phyloP scores from a whole-genome alignment of 1,284 basidiomycete species.

The Cutaneotrichosporon daszewskae region DNA sequence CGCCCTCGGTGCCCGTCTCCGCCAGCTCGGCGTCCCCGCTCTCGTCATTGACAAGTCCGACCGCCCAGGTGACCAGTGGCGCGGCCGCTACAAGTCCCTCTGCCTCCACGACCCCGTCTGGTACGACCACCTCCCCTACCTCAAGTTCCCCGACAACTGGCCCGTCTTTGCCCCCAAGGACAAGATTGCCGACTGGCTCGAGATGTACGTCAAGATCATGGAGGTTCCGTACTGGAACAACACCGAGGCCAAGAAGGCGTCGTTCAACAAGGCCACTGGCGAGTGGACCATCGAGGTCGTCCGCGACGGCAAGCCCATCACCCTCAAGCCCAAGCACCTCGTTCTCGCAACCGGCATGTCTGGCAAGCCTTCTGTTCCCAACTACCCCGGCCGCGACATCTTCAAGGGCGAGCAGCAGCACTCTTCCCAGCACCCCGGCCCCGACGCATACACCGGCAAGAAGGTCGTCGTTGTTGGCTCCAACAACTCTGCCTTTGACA shows the following conservation, averaged over 20 bases:
- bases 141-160: slow-evolving; percentile 51
- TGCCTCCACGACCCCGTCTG: slow-evolving; percentile 59
- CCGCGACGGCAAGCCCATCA: slow-evolving; percentile 46
- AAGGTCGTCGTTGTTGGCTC: slow-evolving; percentile 24
- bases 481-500: slow-evolving; percentile 20
- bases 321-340: slow-evolving; percentile 49
- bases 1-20: slow-evolving; percentile 42
- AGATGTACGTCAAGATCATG: slow-evolving; percentile 30
- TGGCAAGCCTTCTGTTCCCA: slow-evolving; percentile 16
- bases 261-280: slow-evolving; percentile 38
- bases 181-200: slow-evolving; percentile 35
- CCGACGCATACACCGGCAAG: slow-evolving; percentile 48
- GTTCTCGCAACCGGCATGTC: slow-evolving; percentile 18
- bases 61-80: slow-evolving; percentile 47
- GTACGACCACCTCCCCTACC: slow-evolving; percentile 49
- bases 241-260: slow-evolving; percentile 50
- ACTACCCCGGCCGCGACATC: slow-evolving; percentile 39
- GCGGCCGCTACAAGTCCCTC: slow-evolving; percentile 55
- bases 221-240: slow-evolving; percentile 44
- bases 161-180: slow-evolving; percentile 57
- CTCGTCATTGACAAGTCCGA: slow-evolving; percentile 44
- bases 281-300: slow-evolving; percentile 54
- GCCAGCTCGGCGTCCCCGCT: slow-evolving; percentile 40
- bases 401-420: slow-evolving; percentile 56
- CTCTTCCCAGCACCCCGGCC: slow-evolving; percentile 52